phyloP scores from a whole-genome alignment of 352 stramenopile genomes.

The Phytophthora constricta region DNA sequence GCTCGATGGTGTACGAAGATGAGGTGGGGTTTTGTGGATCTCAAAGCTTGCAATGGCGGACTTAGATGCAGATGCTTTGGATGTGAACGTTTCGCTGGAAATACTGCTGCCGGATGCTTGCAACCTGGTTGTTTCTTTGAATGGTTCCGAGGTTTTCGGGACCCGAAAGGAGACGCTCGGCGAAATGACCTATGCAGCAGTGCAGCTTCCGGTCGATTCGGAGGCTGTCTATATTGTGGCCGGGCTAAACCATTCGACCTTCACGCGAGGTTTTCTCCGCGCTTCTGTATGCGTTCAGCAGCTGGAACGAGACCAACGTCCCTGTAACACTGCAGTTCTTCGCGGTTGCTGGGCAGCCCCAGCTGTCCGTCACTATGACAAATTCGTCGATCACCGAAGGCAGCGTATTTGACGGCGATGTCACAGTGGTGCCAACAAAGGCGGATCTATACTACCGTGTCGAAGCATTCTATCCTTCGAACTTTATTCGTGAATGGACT shows the following conservation, averaged over 20 bases:
- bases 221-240: slow-evolving; percentile 16
- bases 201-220: slow-evolving; percentile 21
- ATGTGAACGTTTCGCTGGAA: slow-evolving; percentile 21
- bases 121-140: slow-evolving; percentile 17
- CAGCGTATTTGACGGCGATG: slow-evolving; percentile 10
- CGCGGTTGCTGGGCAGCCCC: slow-evolving; percentile 18
- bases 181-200: slow-evolving; percentile 4
- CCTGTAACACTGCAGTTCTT: slow-evolving; percentile 28
- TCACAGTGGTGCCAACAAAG: slow-evolving; percentile 32
- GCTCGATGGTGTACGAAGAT: slow-evolving; percentile 33
- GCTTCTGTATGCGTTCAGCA: slow-evolving; percentile 36
- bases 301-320: slow-evolving; percentile 22
- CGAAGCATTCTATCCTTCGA: slow-evolving; percentile 22
- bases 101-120: slow-evolving; percentile 19
- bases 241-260: slow-evolving; percentile 1
- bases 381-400: slow-evolving; percentile 21
- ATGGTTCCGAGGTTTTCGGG: slow-evolving; percentile 1
- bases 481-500: slow-evolving; percentile 5
- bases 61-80: slow-evolving; percentile 13
- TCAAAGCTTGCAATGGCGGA: slow-evolving; percentile 20
- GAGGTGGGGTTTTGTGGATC: slow-evolving; percentile 27
- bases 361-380: slow-evolving; percentile 9
- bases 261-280: slow-evolving; percentile 17
- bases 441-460: slow-evolving; percentile 22
- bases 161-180: slow-evolving; percentile 17